Evolutionary conservation across 1,284 basidiomycete genomes (phyloP), one percentile per base, ranked within the genome.

Genomic region (Afroboletus lepidellus): DNA sequence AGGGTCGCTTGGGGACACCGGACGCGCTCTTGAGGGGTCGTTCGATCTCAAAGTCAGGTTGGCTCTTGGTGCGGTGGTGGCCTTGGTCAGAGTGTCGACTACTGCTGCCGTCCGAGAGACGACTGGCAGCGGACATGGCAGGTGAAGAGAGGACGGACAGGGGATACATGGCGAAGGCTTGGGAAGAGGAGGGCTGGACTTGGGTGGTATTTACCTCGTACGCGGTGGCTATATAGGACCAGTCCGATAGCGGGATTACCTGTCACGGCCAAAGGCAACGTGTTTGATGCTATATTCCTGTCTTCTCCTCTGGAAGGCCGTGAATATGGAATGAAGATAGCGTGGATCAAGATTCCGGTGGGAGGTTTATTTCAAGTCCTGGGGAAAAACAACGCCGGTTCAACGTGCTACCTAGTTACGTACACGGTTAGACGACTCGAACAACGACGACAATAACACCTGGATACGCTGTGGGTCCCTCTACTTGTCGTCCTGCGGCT

Each of bases 41-140:
- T 66, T 87, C 85, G 59, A 88, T 76, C 69, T 87, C 82, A 60
- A 82, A 83, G 44, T 77, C 77, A 6, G 71, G 59, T 25, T 69
- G 62, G 39, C 72, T 76, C 13, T 74, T 68, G 1, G 69, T 69
- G 21, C 71, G 65, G 37, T 71, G 65, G 38, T 71, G 59, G 29
- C 62, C 50, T 23, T 57, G 50, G 54, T 71, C 70, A 50, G 66
- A 67, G 49, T 69, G 66, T 51, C 69, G 55, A 49, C 61, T n/a
- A n/a, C n/a, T 71, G 49, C 61, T 67, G 1, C 69, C 69, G 23
- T 67, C 66, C 20, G 66, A 67, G 50, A 67, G 66, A 55, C 66
- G 66, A 46, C 66, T 71, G 23, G 68, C 61, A 30, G 65, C 13
- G n/a, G 66, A 67, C 3, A 64, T 55, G 18, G 65, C 68, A 9